Evolutionary conservation across 352 stramenopile species (phyloP), one percentile per base, ranked within the genome.

Genomic region (Pythium apleroticum): DNA sequence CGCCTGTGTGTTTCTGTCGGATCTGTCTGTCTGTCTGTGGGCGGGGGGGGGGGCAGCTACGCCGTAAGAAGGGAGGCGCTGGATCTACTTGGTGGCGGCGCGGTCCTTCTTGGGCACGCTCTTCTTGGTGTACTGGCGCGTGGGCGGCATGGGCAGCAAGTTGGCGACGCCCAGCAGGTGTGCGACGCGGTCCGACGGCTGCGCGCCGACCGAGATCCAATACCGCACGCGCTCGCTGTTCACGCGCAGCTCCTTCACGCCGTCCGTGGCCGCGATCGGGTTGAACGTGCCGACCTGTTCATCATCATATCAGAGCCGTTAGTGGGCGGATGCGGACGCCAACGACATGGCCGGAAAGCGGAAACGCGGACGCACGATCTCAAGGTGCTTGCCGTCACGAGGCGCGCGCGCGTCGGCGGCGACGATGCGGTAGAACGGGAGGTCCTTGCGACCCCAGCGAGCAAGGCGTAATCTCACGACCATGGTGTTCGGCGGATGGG

Each of bases 391-490:
- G 75, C 88, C 88, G 58, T 96, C 88, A 39, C 88, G 85, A 11
- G 88, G 88, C 33, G 84, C 84, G 41, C 88, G 84, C 25, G 88
- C 84, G 41, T 96, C 88, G 35, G 88, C 88, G 9, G 86, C 88
- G 46, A 96, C 88, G 66, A 96, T 96, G 52, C 88, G 86, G 76
- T 96, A 96, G 84, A 95, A 94, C 30, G 88, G 88, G 25, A 93
- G 71, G 74, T 96, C 85, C 72, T 92, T 94, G 65, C 88, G 84
- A 54, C 88, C 88, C 84, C 86, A 96, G 48, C 88, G 86, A 54
- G 86, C 86, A 55, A 96, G 69, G 59, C 88, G 85, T 68, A 96
- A 77, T 86, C 88, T 85, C 72, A 96, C 88, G 43, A 93, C 85
- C 87, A 96, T 96, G 27, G 55, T 79, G 41, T 43, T n/a, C 19